Evolutionary conservation across 257 asterid genomes (phyloP).

Genomic region (Nicotiana knightiana): DNA sequence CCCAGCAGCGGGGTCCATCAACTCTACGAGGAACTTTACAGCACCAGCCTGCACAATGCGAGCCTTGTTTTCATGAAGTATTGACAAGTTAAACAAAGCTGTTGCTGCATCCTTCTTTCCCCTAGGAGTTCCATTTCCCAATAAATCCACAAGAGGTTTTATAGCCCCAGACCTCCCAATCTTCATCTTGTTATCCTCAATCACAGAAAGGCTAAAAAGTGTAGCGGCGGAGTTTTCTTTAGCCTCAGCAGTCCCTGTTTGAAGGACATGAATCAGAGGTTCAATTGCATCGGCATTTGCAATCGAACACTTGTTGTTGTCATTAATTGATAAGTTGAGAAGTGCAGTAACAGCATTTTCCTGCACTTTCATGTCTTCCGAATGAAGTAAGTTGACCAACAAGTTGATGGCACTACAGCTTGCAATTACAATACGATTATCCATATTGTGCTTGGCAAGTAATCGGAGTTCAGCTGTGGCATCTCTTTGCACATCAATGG

Average conservation of each 20-base stretch:
- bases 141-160: constrained; percentile 27
- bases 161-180: constrained; percentile 36
- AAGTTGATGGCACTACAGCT: constrained; percentile 30
- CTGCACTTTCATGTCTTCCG: constrained; percentile 23
- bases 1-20: constrained; percentile 41
- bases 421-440: constrained; percentile 34
- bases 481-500: constrained; percentile 27
- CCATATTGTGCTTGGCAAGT: constrained; percentile 39
- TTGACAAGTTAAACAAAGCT: constrained; percentile 34
- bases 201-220: constrained; percentile 36
- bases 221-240: constrained; percentile 38
- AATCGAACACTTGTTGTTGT: constrained; percentile 28
- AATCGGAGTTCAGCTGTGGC: constrained; percentile 33
- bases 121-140: constrained; percentile 33
- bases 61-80: constrained; percentile 30
- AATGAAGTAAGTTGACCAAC: constrained; percentile 27
- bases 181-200: constrained; percentile 35
- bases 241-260: constrained; percentile 31
- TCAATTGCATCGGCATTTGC: constrained; percentile 35
- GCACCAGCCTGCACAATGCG: constrained; percentile 38
- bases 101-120: constrained; percentile 39
- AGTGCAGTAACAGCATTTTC: constrained; percentile 38
- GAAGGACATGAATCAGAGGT: constrained; percentile 32
- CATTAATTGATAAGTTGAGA: constrained; percentile 33
- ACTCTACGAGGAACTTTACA: constrained; percentile 30